Evolutionary conservation across 106 monocot genomes (phyloP), one percentile per base, ranked within the genome.

Genomic region (Dioscorea dumetorum): DNA sequence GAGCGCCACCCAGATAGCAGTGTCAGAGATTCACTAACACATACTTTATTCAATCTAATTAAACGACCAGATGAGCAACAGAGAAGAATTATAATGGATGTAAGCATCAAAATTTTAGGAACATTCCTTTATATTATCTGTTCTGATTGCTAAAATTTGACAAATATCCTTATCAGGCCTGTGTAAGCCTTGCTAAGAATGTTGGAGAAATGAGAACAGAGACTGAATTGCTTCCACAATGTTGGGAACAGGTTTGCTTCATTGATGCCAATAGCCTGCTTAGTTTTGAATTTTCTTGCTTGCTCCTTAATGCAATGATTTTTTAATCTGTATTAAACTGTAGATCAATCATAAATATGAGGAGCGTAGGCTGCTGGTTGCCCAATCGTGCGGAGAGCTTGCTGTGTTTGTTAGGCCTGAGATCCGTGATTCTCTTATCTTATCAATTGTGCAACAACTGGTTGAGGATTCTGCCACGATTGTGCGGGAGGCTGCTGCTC

Each of bases 141-240:
- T 60, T 21, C 24, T 4, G 3, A 17, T 34, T 70, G 32, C 34
- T 41, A 11, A 58, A 34, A 12, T 14, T 70, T 11, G 58, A 6
- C n/a, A 28, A 20, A 33, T 76, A 48, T 65, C 33, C 12, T 48
- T 78, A 50, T 33, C 69, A 97, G 97, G 97, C 89, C 18, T 97
- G 97, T 88, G 91, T 97, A 57, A 90, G 61, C 67, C 69, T 97
- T 17, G 91, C 97, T 50, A 92, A 85, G 76, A 97, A 87, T 79
- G 87, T 97, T 32, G 92, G 97, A 22, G 92, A 97, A 72, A 90
- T 92, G 97, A 97, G 97, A 82, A 97, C 97, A 10, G 97, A 97
- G 85, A 92, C 97, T 18, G 97, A 97, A 74, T 78, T 97, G 64
- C 97, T 97, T 82, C 92, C 97, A n/a, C 97, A 97, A 57, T 97